Evolutionary conservation across 768 basidiomycete genomes (phyloP), one percentile per base, ranked within the genome.

Genomic region (Rhodocollybia butyracea): DNA sequence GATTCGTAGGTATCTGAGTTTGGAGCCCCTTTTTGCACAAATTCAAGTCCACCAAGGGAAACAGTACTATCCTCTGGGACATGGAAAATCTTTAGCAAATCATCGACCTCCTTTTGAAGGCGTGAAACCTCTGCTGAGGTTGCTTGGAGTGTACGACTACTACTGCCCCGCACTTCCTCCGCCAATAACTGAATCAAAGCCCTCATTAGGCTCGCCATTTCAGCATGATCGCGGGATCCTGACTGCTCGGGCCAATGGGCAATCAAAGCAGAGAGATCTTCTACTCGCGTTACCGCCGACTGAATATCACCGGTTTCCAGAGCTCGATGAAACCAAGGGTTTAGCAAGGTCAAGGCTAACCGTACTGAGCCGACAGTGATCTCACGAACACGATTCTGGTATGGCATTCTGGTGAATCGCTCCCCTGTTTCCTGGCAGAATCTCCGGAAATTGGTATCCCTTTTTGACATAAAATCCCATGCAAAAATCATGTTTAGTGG

Each of bases 361-460:
- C 83, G 80, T 22, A 89, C 84, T 2, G 88, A 82, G 24, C 83
- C 82, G 26, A 77, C 77, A 1, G 88, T 87, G 3, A 86, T 81
- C 63, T 88, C 88, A 31, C 81, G 79, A 54, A 88, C 68, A 27
- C 82, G 82, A 42, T 73, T 72, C 53, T 88, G 85, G 29, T 74
- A 60, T 1, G 83, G 70, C 54, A 82, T 73, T 41, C 71, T 76
- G 46, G 83, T 68, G 70, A 89, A 91, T 29, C 76, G 75, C 45
- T 78, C 79, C 3, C 86, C 80, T 76, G 86, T 83, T 19, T 82
- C 80, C 61, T 81, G 81, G 69, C 88, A 90, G 67, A 91, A 91
- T 55, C 81, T 78, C 39, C 81, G 82, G 69, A 81, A 91, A 65
- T 74, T 83, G 17, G 78, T 71, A 19, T 27, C 66, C 63, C 85